A percentile compares a stretch with the other conserved stretches of the same genome.
phyloP scores from a whole-genome alignment of 2,329 filamentous ascomycete species.

The Aphanocladium album region DNA sequence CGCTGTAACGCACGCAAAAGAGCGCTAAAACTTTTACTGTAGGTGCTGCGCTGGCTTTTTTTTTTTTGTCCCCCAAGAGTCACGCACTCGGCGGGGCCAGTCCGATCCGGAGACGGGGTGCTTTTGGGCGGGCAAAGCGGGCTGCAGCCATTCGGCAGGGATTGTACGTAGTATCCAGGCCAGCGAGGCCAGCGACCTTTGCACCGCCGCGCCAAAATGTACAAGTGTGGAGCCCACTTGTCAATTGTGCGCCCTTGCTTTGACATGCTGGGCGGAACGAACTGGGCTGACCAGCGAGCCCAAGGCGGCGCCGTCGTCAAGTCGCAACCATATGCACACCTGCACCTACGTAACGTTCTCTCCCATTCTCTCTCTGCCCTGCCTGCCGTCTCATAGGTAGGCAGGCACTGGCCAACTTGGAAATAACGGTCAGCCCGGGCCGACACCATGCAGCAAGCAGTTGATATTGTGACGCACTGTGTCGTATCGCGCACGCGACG shows the following conservation, averaged over 20 bases:
- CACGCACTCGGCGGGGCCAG: constrained; percentile 1
- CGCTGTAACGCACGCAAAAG: too few species aligned
- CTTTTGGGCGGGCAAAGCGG: neutral
- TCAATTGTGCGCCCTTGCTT: constrained; percentile 35
- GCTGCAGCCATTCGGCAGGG: constrained; percentile 4
- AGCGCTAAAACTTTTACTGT: too few species aligned
- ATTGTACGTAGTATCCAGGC: too few species aligned
- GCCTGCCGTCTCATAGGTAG: neutral
- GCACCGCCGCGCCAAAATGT: constrained; percentile 15
- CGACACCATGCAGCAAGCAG: neutral
- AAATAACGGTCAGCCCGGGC: neutral
- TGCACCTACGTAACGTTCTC: neutral
- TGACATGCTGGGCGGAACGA: constrained; percentile 22
- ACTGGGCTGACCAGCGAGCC: neutral
- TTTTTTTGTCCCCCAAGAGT: too few species aligned
- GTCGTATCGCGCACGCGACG: neutral
- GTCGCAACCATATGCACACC: too few species aligned
- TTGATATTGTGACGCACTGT: neutral
- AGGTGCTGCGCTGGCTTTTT: too few species aligned
- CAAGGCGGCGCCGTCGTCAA: too few species aligned
- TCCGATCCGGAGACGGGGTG: constrained; percentile 10
- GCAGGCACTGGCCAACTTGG: neutral
- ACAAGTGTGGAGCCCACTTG: constrained; percentile 19
- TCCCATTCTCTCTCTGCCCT: neutral
- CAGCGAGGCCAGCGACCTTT: neutral